Evolutionary conservation across 2,329 filamentous ascomycete genomes (phyloP).

Genomic region (Phoma sp.): DNA sequence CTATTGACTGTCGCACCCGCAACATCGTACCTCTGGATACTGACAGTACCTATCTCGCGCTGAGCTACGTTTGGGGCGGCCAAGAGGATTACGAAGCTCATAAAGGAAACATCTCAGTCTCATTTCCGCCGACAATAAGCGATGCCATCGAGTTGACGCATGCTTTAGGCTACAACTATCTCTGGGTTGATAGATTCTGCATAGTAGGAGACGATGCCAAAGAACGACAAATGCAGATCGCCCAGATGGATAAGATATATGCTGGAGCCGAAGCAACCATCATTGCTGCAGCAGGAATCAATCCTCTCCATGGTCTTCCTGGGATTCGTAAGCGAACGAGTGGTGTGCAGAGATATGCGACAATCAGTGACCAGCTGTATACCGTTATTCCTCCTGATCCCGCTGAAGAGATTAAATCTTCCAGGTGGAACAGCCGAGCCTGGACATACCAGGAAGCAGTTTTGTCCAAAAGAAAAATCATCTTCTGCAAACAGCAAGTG

Average conservation of each 20-base stretch:
- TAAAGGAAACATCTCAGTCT: neutral
- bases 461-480: neutral
- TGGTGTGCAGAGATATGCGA: neutral
- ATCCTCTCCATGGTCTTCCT: neutral
- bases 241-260: constrained; percentile 1
- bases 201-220: neutral
- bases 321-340: neutral
- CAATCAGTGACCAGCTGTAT: neutral
- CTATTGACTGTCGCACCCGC: neutral
- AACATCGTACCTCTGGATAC: neutral
- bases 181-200: neutral
- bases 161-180: neutral
- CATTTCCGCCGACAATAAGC: neutral
- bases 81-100: neutral
- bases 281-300: neutral
- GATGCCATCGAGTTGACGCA: neutral
- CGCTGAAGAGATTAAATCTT: neutral
- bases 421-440: neutral
- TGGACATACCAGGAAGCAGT: constrained; percentile 1
- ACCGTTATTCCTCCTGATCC: neutral
- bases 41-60: neutral
- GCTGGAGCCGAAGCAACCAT: neutral
- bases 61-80: constrained; percentile 1
- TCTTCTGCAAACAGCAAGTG: neutral
- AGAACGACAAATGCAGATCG: neutral